A percentile compares a stretch with the other conserved stretches of the same genome.
Conservation (phyloP, 768 basidiomycete species). For the Xanthoconium stramineum region DNA sequence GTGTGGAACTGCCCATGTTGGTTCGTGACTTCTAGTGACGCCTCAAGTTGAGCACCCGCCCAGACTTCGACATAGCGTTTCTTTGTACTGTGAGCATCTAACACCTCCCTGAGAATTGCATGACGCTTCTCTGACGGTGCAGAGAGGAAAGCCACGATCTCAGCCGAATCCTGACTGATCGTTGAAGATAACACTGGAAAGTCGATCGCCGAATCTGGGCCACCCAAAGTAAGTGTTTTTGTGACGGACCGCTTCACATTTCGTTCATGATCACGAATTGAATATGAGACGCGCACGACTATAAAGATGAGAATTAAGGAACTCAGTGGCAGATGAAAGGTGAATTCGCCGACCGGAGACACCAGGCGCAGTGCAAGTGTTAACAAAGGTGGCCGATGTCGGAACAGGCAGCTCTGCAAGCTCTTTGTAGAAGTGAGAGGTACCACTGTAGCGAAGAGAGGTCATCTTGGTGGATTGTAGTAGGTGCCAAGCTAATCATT, state of each 20-base stretch:
- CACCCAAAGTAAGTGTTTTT: constrained; percentile 35
- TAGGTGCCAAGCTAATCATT: constrained; percentile 27
- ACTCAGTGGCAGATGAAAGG: background rate
- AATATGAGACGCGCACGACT: constrained; percentile 46
- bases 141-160: constrained; percentile 38
- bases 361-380: constrained; percentile 4
- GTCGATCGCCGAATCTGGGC: constrained; percentile 11
- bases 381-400: constrained; percentile 34
- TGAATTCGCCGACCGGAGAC: constrained; percentile 14
- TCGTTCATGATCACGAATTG: constrained; percentile 47
- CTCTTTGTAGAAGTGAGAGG: constrained; percentile 29
- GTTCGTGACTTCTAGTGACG: constrained; percentile 54
- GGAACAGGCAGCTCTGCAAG: constrained; percentile 42
- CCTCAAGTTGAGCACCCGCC: constrained; percentile 41
- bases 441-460: constrained; percentile 18
- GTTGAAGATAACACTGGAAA: constrained; percentile 9
- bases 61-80: constrained; percentile 63
- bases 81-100: constrained; percentile 26
- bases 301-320: background rate
- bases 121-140: constrained; percentile 43
- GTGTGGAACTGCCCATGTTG: constrained; percentile 57
- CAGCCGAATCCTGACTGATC: constrained; percentile 23
- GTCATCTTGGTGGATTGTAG: constrained; percentile 22
- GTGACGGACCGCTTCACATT: constrained; percentile 46
- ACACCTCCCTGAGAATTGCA: constrained; percentile 44